Conservation (phyloP, 352 stramenopile genomes). For the Pythium myriotylum region DNA sequence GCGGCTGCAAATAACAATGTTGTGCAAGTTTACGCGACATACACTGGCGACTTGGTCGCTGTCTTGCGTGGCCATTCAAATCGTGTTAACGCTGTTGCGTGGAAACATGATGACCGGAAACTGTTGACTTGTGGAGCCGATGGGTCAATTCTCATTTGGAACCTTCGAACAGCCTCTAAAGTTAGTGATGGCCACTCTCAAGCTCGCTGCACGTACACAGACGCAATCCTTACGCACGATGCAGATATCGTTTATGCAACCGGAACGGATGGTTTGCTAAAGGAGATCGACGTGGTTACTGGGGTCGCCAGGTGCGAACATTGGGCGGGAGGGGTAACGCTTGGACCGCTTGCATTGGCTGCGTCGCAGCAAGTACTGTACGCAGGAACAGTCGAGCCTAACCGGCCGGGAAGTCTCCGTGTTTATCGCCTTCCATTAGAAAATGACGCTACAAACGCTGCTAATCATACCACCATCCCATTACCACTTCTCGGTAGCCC, state of each 20-base stretch:
- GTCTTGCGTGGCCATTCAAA: slow-evolving; percentile 84
- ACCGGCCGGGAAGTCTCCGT: slow-evolving; percentile 66
- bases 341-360: slow-evolving; percentile 85
- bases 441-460: slow-evolving; percentile 36
- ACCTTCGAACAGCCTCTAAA: slow-evolving; percentile 70
- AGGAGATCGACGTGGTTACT: slow-evolving; percentile 85
- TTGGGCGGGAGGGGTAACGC: slow-evolving; percentile 41
- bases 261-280: slow-evolving; percentile 89
- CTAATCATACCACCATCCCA: slow-evolving; percentile 5
- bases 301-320: slow-evolving; percentile 62
- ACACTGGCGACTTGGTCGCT: slow-evolving; percentile 71
- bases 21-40: slow-evolving; percentile 85
- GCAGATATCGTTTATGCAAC: slow-evolving; percentile 86
- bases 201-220: slow-evolving; percentile 71
- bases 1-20: slow-evolving; percentile 89
- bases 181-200: slow-evolving; percentile 80
- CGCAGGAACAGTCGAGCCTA: slow-evolving; percentile 77
- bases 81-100: slow-evolving; percentile 77
- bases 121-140: slow-evolving; percentile 78
- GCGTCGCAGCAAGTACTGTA: slow-evolving; percentile 91
- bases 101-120: slow-evolving; percentile 79
- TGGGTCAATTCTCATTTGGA: slow-evolving; percentile 80
- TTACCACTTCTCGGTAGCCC: slow-evolving; percentile 19
- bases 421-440: slow-evolving; percentile 74
- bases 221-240: slow-evolving; percentile 61